A percentile compares a stretch with the other conserved stretches of the same genome.
Evolutionary conservation across 345 rosid species (phyloP).

Genomic region (Aegle marmelos): DNA sequence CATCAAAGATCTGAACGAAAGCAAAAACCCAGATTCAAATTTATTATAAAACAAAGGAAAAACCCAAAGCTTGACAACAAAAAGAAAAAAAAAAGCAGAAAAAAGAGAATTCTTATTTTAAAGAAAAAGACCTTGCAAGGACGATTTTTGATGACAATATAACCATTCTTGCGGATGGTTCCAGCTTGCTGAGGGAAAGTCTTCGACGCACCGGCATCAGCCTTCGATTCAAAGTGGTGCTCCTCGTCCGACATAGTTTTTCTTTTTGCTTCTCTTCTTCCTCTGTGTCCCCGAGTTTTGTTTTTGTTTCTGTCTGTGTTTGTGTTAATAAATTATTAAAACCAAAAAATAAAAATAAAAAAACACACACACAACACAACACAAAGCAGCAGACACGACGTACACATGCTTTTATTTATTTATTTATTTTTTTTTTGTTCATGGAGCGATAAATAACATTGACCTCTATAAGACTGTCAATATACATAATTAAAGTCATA

Average conservation of each 20-base stretch:
- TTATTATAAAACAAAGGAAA: neutral
- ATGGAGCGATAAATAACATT: neutral
- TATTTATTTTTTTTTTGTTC: neutral
- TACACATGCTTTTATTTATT: neutral
- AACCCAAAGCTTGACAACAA: neutral
- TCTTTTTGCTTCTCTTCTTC: neutral
- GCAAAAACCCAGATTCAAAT: neutral
- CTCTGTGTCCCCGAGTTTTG: neutral
- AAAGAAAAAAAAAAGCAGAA: neutral
- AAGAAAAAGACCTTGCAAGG: conserved; percentile 52
- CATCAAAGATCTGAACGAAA: conserved; percentile 14
- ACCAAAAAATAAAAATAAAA: too few relatives aligned
- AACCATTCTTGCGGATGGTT: conserved; percentile 57
- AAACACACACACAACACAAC: too few relatives aligned
- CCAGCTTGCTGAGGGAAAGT: conserved; percentile 69
- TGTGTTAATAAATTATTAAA: neutral
- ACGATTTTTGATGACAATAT: conserved; percentile 54
- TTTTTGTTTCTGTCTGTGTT: neutral
- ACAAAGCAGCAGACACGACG: neutral
- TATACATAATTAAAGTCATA: neutral
- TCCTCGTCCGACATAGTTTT: conserved; percentile 60
- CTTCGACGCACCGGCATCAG: conserved; percentile 66
- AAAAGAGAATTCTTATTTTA: neutral
- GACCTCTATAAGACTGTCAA: neutral
- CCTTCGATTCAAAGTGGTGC: conserved; percentile 62